Evolutionary conservation across 768 basidiomycete species (phyloP).

Genomic region (Artomyces pyxidatus): DNA sequence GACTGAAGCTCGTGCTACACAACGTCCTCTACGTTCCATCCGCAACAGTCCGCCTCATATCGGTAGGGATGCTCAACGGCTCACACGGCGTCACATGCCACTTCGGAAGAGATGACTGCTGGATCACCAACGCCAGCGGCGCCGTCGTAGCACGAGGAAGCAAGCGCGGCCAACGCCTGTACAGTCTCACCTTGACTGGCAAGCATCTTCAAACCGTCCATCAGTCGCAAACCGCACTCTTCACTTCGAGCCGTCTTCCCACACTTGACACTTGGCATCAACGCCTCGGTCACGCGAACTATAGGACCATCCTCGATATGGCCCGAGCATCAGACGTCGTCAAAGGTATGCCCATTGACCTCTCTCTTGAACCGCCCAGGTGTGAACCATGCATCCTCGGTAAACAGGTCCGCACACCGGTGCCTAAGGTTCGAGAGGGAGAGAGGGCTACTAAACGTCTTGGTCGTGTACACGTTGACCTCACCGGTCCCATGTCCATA

Average conservation of each 20-base stretch:
- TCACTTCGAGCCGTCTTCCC: too few species aligned
- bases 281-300: not conserved
- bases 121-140: too few species aligned
- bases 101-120: too few species aligned
- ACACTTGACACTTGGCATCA: not conserved
- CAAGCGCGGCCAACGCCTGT: too few species aligned
- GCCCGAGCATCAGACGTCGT: fast-evolving
- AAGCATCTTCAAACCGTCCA: too few species aligned
- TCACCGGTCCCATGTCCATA: not conserved
- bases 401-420: not conserved
- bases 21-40: slow-evolving; percentile 16
- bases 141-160: too few species aligned
- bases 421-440: not conserved
- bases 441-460: not conserved
- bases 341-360: not conserved
- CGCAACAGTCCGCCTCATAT: slow-evolving; percentile 13
- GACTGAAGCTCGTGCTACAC: slow-evolving; percentile 1
- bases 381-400: not conserved
- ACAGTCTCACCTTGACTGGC: too few species aligned
- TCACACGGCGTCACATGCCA: not conserved
- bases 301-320: not conserved
- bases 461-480: not conserved
- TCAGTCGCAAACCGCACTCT: too few species aligned
- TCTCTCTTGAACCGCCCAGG: not conserved
- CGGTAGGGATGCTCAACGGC: slow-evolving; percentile 6